These are phyloP conservation scores for Leishmania mexicana DNA, from an alignment of 208 protist genomes.

Conservation along the genomic window DNA sequence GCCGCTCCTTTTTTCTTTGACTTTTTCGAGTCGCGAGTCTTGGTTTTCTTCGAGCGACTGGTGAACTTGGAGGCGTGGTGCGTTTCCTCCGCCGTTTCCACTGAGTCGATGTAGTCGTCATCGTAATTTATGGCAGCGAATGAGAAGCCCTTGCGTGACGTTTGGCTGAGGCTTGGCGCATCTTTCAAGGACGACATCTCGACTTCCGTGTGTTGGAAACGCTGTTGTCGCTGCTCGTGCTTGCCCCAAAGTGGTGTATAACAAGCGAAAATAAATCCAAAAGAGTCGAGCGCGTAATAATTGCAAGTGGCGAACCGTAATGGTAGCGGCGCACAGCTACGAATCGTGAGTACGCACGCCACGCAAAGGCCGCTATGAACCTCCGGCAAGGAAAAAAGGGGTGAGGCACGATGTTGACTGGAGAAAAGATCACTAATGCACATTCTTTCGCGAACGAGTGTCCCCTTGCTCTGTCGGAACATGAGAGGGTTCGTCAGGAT, in stretches of 20 bases:
- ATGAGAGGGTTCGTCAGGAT: neutral
- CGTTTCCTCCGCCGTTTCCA: constrained; percentile 24
- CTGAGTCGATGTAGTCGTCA: constrained; percentile 52
- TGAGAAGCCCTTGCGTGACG: constrained; percentile 32
- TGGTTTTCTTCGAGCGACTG: constrained; percentile 39
- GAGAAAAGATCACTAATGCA: neutral
- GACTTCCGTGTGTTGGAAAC: neutral
- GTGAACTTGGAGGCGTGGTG: constrained; percentile 7
- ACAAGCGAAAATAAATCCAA: neutral
- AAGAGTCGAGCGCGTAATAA: neutral
- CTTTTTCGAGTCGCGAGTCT: constrained; percentile 22
- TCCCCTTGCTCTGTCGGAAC: neutral
- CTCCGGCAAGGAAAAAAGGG: neutral
- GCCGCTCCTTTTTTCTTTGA: constrained; percentile 30
- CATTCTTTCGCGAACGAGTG: neutral
- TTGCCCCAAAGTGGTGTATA: neutral
- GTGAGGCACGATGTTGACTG: neutral
- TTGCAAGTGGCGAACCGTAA: neutral
- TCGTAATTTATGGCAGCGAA: constrained; percentile 38
- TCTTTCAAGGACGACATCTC: constrained; percentile 21
- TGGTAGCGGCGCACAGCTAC: neutral
- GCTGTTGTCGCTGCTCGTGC: neutral
- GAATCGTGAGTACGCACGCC: neutral
- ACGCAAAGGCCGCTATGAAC: neutral
- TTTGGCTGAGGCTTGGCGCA: constrained; percentile 58